Conservation (phyloP, 2,329 filamentous ascomycete species). For the Trichoderma citrinoviride region DNA sequence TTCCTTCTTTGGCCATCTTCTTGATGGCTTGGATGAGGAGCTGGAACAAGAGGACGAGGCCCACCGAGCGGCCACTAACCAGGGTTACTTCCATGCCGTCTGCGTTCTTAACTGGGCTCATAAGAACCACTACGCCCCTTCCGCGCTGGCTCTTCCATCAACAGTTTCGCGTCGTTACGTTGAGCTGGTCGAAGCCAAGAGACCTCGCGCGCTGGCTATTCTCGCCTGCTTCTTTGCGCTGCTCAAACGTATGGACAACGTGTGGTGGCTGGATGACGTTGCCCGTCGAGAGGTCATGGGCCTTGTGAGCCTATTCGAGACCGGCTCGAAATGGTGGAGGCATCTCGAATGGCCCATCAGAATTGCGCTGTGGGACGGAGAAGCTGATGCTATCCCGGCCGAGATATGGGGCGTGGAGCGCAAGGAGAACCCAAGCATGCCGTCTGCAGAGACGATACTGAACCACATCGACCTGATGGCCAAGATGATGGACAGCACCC, state of each 20-base stretch:
- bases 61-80: slow-evolving; percentile 36
- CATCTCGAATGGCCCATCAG: slow-evolving; percentile 60
- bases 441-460: slow-evolving; percentile 38
- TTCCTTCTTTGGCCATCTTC: slow-evolving; percentile 60
- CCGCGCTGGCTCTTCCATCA: slow-evolving; percentile 61
- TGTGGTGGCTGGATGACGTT: slow-evolving; percentile 71
- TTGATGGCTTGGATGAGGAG: slow-evolving; percentile 58
- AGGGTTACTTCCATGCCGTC: slow-evolving; percentile 63
- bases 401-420: slow-evolving; percentile 57
- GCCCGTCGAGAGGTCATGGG: slow-evolving; percentile 64
- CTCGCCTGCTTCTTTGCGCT: slow-evolving; percentile 66
- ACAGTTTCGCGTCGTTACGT: slow-evolving; percentile 61
- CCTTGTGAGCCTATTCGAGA: slow-evolving; percentile 57
- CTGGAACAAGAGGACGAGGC: slow-evolving; percentile 39
- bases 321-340: slow-evolving; percentile 59
- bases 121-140: slow-evolving; percentile 56
- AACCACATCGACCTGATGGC: slow-evolving; percentile 43
- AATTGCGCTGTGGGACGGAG: slow-evolving; percentile 56
- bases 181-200: slow-evolving; percentile 56
- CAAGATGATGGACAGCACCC: slow-evolving; percentile 33
- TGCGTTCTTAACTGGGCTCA: slow-evolving; percentile 66
- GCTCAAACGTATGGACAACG: slow-evolving; percentile 57
- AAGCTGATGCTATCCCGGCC: slow-evolving; percentile 48
- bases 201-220: slow-evolving; percentile 61
- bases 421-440: slow-evolving; percentile 39